Base-by-base conservation (phyloP, 169 alveolate species). In the Plasmodium cynomolgi region DNA sequence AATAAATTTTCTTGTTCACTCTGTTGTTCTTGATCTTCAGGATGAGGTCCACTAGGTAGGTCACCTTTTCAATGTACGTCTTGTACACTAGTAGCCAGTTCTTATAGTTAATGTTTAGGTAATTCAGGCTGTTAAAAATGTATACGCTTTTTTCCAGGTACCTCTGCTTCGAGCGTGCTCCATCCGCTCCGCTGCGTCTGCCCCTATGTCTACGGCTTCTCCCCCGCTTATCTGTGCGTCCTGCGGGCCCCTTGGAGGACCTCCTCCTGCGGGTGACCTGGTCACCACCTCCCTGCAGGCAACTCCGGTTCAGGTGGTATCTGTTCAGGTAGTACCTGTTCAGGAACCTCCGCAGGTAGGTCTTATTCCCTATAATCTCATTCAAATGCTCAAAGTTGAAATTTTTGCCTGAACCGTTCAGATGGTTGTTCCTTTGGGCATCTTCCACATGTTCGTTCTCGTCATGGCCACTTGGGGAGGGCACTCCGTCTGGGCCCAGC, bases 51-150 rank as follows among this genome's bases (percentile, higher is more conserved):
- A 91, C 81, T n/a, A 91, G 77, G 84, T 82, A 82, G 2, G 92
- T 83, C 9, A 91, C 56, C 26, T 91, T 91, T 47, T 91, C 95
- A 8, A 91, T 91, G 29, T 91, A 91, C 4, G 58, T 47, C 39
- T 81, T 91, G 58, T 91, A 91, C 20, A 91, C 95, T 6, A 91
- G 31, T 9, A 91, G 37, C 95, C 95, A 91, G 41, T 91, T 91
- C 83, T 91, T 91, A 44, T 91, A 91, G 58, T 91, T 91, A 26
- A 91, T 91, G 58, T 91, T 91, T 56, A 91, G 26, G 58, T 91
- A 91, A 47, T 91, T 91, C 26, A 91, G n/a, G 17, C 83, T 91
- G 68, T 91, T 91, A 39, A 71, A 91, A 23, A 91, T 91, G 71
- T 91, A 91, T 3, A 91, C 85, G 41, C 83, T 91, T 29, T 83